phyloP scores from a whole-genome alignment of 1,284 basidiomycete species.

The Cutaneotrichosporon daszewskae region DNA sequence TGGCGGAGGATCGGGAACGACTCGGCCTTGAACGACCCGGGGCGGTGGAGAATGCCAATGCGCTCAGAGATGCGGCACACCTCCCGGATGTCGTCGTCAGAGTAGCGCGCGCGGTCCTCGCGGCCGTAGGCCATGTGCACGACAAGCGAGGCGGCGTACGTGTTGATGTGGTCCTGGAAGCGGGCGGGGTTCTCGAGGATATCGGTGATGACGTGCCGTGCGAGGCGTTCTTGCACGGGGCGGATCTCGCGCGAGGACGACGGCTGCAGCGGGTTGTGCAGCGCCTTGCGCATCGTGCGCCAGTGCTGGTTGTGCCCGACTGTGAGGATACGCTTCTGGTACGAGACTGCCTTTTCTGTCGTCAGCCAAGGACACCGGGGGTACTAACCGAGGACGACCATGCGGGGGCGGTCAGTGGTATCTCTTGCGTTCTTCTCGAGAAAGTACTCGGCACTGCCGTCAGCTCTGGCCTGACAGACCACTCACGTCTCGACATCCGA shows the following conservation, averaged over 20 bases:
- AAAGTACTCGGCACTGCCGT: neutral
- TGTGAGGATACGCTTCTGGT: constrained; percentile 4
- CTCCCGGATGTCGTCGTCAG: constrained; percentile 57
- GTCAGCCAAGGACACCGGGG: no score
- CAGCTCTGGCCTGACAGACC: no score
- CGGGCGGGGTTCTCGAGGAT: constrained; percentile 52
- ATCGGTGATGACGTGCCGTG: constrained; percentile 54
- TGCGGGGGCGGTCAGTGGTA: neutral
- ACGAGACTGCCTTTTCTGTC: no score
- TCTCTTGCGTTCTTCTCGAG: neutral
- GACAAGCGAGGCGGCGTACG: constrained; percentile 60
- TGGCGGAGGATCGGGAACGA: constrained; percentile 55
- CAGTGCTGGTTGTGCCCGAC: constrained; percentile 3
- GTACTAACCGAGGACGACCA: no score
- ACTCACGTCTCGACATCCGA: constrained; percentile 1
- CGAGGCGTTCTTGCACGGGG: constrained; percentile 51
- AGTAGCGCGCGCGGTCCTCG: constrained; percentile 50
- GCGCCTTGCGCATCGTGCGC: constrained; percentile 47
- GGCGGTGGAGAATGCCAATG: constrained; percentile 51
- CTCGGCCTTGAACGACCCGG: constrained; percentile 51
- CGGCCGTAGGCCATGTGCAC: constrained; percentile 63
- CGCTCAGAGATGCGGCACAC: neutral
- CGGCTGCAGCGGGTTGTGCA: constrained; percentile 56
- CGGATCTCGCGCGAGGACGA: constrained; percentile 52
- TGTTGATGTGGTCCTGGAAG: constrained; percentile 53